These are phyloP conservation scores for Fusarium chaquense DNA, from an alignment of 2,329 filamentous ascomycete genomes.

Conservation along the genomic window DNA sequence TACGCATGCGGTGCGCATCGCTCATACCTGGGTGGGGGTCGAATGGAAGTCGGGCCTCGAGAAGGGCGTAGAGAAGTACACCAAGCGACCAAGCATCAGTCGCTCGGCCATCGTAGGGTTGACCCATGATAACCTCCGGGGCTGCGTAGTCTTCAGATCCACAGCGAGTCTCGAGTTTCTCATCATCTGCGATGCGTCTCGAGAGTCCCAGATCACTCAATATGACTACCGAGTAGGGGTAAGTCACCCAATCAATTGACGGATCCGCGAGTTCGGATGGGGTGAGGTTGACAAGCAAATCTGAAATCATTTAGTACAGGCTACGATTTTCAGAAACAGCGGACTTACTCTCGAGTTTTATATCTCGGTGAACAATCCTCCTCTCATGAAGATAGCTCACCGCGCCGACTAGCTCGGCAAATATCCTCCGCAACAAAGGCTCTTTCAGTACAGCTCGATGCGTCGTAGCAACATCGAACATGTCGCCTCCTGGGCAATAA, in stretches of 20 bases:
- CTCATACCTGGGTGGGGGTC: constrained; percentile 87
- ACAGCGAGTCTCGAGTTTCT: constrained; percentile 91
- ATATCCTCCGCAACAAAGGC: constrained; percentile 82
- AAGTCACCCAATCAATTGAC: constrained; percentile 75
- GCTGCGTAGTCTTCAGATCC: constrained; percentile 98
- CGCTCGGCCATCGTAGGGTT: constrained; percentile 90
- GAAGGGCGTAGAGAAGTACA: constrained; percentile 90
- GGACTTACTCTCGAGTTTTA: constrained; percentile 90
- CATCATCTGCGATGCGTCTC: constrained; percentile 84
- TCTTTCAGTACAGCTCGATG: constrained; percentile 76
- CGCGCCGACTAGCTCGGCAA: constrained; percentile 87
- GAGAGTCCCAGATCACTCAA: constrained; percentile 93
- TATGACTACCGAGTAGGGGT: constrained; percentile 86
- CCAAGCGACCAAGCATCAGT: constrained; percentile 97
- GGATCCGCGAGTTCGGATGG: constrained; percentile 72
- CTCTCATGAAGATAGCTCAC: constrained; percentile 86
- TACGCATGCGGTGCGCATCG: constrained; percentile 80
- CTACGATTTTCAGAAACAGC: background rate
- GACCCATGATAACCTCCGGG: constrained; percentile 94
- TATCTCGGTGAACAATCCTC: constrained; percentile 93
- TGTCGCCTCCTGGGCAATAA: constrained; percentile 92
- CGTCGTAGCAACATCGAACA: constrained; percentile 90
- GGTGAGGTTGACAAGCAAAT: constrained; percentile 90
- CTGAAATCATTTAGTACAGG: constrained; percentile 58
- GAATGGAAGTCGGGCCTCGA: constrained; percentile 94